Evolutionary conservation across 768 basidiomycete species (phyloP), one percentile per base, ranked within the genome.

Genomic region (Agaricus sinodeliciosus): DNA sequence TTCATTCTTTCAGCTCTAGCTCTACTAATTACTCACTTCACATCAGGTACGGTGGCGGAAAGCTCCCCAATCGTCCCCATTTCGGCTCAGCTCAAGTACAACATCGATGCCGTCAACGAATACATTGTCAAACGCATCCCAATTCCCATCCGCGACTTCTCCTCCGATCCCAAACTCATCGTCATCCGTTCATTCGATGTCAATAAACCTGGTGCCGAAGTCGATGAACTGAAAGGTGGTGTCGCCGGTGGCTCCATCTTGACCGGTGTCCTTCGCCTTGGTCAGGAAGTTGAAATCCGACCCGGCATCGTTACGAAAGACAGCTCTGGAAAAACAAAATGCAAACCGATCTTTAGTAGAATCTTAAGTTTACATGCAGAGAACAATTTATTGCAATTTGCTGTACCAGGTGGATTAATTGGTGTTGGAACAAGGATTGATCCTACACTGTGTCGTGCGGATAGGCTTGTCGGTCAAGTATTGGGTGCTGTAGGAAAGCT

Each of bases 151-250:
- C 90, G 95, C 54, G 90, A 98, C 75, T 99, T 98, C 70, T 78
- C 83, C 31, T 86, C 92, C 26, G 84, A 90, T 57, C 93, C 96
- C 0, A 84, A 87, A 31, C 85, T 99, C 59, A 98, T 98, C 66
- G 94, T 98, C 67, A 99, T 99, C 69, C 92, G 95, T 59, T 96
- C 94, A 16, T 99, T 98, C 72, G 96, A 99, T 67, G 95, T 99
- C 67, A 99, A 99, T 80, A 97, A 96, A 70, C 96, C 96, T 9
- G 96, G 95, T 65, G 84, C 94, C 3, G 93, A 94, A 64, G 94
- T 98, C 3, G 88, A 95, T 60, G 96, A 99, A 40, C 79, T 98
- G 55, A 95, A 97, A 72, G 95, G 95, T 54, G 96, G 96, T 63
- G 96, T 98, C 36, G 96, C 96, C 15, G 96, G 96, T 68, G 95